These are phyloP conservation scores for Talaromyces atroroseus DNA, from an alignment of 2,329 filamentous ascomycete genomes.

Conservation along the genomic window DNA sequence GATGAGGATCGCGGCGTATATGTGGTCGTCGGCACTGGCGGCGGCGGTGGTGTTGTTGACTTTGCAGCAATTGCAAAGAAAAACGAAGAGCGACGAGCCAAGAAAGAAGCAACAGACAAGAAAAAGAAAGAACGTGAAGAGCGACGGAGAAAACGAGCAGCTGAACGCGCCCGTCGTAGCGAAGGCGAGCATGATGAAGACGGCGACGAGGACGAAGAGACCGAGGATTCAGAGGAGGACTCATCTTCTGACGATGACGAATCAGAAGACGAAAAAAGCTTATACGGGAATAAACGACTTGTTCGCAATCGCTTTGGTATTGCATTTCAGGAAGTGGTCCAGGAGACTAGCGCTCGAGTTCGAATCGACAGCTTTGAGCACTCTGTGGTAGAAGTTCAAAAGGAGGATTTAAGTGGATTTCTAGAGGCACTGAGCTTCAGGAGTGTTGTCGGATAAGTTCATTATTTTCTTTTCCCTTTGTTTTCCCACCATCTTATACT, in stretches of 20 bases:
- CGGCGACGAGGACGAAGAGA: constrained; percentile 56
- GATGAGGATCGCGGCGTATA: constrained; percentile 86
- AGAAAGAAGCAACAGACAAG: constrained; percentile 58
- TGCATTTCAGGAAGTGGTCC: constrained; percentile 91
- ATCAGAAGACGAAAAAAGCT: constrained; percentile 51
- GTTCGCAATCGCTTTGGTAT: constrained; percentile 87
- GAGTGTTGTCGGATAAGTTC: constrained; percentile 62
- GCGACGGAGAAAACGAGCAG: constrained; percentile 56
- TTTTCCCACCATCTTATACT: not conserved
- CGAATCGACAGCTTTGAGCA: constrained; percentile 96
- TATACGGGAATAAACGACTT: constrained; percentile 57
- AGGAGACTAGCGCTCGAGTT: constrained; percentile 82
- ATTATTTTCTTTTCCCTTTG: not conserved
- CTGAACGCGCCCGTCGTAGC: constrained; percentile 45
- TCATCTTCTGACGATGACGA: constrained; percentile 43
- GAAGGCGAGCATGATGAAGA: constrained; percentile 55
- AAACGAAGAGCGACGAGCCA: constrained; percentile 58
- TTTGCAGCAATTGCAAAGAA: constrained; percentile 63
- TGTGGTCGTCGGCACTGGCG: constrained; percentile 86
- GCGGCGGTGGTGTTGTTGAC: constrained; percentile 68
- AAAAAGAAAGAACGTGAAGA: constrained; percentile 59
- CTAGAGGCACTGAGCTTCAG: constrained; percentile 89
- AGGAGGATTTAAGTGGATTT: constrained; percentile 87
- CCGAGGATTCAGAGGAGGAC: constrained; percentile 16
- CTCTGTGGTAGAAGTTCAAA: constrained; percentile 94